phyloP scores from a whole-genome alignment of 164 flowering plant species.

The Vitis labrusca region DNA sequence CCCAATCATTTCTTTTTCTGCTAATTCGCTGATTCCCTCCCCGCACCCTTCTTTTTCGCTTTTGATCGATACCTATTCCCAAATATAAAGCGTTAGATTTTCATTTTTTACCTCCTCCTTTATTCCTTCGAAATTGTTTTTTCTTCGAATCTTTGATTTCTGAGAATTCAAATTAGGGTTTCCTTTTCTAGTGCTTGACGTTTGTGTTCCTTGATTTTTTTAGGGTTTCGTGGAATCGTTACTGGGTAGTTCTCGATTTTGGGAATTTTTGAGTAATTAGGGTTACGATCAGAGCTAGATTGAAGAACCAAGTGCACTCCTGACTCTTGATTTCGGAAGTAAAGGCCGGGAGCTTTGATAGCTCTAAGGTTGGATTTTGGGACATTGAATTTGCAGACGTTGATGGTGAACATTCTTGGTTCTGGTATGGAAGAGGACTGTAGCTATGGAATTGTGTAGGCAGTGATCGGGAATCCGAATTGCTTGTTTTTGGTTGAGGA shows the following conservation, averaged over 20 bases:
- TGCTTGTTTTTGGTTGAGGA: neutral
- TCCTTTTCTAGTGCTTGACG: conserved; percentile 10
- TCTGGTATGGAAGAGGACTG: conserved; percentile 62
- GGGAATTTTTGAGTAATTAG: conserved; percentile 23
- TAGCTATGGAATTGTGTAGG: conserved; percentile 19
- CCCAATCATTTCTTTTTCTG: neutral
- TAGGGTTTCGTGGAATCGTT: conserved; percentile 49
- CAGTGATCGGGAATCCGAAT: conserved; percentile 8
- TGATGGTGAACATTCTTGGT: conserved; percentile 13
- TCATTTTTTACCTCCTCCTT: neutral
- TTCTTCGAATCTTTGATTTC: neutral
- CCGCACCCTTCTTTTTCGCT: conserved; percentile 15
- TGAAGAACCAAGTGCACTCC: conserved; percentile 6
- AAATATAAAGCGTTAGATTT: neutral
- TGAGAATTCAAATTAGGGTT: conserved; percentile 22
- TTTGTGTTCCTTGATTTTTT: conserved; percentile 20
- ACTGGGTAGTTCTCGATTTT: conserved; percentile 20
- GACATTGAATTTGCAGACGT: conserved; percentile 1
- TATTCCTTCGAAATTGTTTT: neutral
- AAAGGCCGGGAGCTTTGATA: conserved; percentile 30
- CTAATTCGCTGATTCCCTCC: neutral
- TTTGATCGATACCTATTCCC: conserved; percentile 20
- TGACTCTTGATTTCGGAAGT: conserved; percentile 12
- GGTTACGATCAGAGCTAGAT: conserved; percentile 31
- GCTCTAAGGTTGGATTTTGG: conserved; percentile 9